phyloP scores from a whole-genome alignment of 352 stramenopile genomes.

The Globisporangium heterothallicum region DNA sequence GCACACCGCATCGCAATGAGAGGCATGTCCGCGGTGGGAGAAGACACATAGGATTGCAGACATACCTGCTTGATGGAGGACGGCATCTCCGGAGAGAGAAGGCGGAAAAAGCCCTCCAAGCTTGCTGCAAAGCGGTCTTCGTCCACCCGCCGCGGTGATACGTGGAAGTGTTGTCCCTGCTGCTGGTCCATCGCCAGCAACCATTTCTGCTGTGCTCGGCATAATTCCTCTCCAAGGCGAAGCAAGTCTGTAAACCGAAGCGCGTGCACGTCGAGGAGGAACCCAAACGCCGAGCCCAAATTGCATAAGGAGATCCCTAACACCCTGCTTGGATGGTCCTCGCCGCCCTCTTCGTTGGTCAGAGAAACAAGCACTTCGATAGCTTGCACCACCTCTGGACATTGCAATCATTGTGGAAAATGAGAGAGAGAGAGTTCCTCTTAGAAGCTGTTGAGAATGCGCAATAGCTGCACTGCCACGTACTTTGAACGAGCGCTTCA shows the following conservation, averaged over 20 bases:
- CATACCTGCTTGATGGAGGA: constrained; percentile 34
- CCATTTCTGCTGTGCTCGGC: constrained; percentile 25
- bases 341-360: constrained; percentile 7
- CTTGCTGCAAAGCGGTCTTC: not conserved
- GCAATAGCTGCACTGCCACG: not conserved
- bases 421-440: not conserved
- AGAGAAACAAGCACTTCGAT: constrained; percentile 25
- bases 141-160: not conserved
- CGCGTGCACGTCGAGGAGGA: constrained; percentile 30
- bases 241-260: constrained; percentile 44
- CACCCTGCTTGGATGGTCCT: not conserved
- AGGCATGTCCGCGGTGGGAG: not conserved
- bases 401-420: not conserved
- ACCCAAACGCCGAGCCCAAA: constrained; percentile 29
- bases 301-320: constrained; percentile 24
- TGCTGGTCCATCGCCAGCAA: constrained; percentile 6
- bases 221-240: constrained; percentile 34
- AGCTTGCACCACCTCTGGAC: constrained; percentile 22
- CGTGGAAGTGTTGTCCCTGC: constrained; percentile 2
- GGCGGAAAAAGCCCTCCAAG: constrained; percentile 22
- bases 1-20: too few species aligned
- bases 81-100: constrained; percentile 59
- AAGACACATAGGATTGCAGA: not conserved
- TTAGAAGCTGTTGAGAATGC: not conserved
- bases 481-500: constrained; percentile 7